Percentiles rank a stretch among this genome's conserved stretches.
Conservation (phyloP, 2,329 filamentous ascomycete species). For the Fusarium denticulatum region DNA sequence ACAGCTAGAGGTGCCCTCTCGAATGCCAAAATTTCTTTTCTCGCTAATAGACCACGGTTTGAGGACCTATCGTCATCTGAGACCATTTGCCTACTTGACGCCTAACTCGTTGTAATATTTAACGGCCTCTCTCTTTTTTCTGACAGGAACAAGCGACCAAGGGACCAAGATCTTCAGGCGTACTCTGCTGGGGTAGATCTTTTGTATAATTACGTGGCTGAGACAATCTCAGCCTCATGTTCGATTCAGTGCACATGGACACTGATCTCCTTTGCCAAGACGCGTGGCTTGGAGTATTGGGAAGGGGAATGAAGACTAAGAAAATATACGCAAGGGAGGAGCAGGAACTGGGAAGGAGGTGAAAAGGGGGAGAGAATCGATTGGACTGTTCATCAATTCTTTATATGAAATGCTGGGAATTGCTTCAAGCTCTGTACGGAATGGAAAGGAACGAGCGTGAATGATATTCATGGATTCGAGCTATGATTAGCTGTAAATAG, state of each 20-base stretch:
- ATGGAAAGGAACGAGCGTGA: slow-evolving; percentile 6
- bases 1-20: slow-evolving; percentile 51
- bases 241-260: slow-evolving; percentile 6
- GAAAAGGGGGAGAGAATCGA: background rate
- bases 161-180: slow-evolving; percentile 1
- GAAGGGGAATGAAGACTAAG: background rate
- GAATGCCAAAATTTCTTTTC: slow-evolving; percentile 11
- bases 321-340: slow-evolving; percentile 18
- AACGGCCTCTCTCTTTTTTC: slow-evolving; percentile 23
- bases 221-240: slow-evolving; percentile 22
- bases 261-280: slow-evolving; percentile 6
- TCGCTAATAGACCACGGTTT: slow-evolving; percentile 23
- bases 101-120: slow-evolving; percentile 39
- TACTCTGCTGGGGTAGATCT: slow-evolving; percentile 6
- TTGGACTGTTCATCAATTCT: background rate
- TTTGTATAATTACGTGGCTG: slow-evolving; percentile 31
- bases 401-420: background rate
- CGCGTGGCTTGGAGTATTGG: background rate
- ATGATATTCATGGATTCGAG: slow-evolving; percentile 10
- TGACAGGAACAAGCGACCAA: background rate
- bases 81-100: slow-evolving; percentile 26
- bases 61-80: slow-evolving; percentile 9
- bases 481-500: slow-evolving; percentile 8
- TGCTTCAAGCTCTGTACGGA: slow-evolving; percentile 6
- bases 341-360: background rate